Evolutionary conservation across 139 green algal species (phyloP).

Genomic region (Tetratostichococcus sp.): DNA sequence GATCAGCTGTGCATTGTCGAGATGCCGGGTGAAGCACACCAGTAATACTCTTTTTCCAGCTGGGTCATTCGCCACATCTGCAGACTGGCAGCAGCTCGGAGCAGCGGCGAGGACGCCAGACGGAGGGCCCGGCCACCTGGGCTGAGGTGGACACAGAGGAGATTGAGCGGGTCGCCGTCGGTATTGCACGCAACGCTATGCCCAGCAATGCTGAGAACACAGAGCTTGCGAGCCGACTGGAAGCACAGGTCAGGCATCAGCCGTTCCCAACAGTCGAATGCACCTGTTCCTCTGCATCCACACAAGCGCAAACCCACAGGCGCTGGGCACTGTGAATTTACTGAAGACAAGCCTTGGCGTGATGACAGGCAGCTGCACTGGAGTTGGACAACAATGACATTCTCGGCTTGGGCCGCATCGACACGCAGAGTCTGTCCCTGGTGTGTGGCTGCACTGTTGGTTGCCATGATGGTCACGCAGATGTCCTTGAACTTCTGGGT

Average conservation of each 20-base stretch:
- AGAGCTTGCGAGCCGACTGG: constrained; percentile 13
- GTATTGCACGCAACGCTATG: constrained; percentile 22
- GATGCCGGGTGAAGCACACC: too few relatives aligned
- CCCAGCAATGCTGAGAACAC: constrained; percentile 11
- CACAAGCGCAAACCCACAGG: too few relatives aligned
- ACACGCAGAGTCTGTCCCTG: constrained; percentile 24
- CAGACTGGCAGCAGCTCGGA: background rate
- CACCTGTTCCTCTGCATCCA: too few relatives aligned
- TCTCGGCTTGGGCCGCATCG: constrained; percentile 43
- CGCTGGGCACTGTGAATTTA: too few relatives aligned
- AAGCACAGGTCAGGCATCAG: constrained; percentile 1
- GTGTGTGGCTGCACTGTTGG: background rate
- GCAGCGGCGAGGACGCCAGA: background rate
- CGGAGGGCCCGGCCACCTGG: constrained; percentile 16
- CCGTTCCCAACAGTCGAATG: too few relatives aligned
- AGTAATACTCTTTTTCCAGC: too few relatives aligned
- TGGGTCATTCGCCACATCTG: too few relatives aligned
- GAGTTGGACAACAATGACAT: constrained; percentile 38
- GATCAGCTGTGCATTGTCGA: too few relatives aligned
- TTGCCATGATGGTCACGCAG: too few relatives aligned
- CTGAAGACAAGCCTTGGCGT: too few relatives aligned
- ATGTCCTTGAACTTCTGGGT: too few relatives aligned
- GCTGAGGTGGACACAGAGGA: constrained; percentile 28
- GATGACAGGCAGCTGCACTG: constrained; percentile 19
- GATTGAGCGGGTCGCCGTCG: constrained; percentile 31